A percentile compares a stretch with the other conserved stretches of the same genome.
Evolutionary conservation across 2,329 filamentous ascomycete species (phyloP).

Genomic region (Aspergillus amoenus): DNA sequence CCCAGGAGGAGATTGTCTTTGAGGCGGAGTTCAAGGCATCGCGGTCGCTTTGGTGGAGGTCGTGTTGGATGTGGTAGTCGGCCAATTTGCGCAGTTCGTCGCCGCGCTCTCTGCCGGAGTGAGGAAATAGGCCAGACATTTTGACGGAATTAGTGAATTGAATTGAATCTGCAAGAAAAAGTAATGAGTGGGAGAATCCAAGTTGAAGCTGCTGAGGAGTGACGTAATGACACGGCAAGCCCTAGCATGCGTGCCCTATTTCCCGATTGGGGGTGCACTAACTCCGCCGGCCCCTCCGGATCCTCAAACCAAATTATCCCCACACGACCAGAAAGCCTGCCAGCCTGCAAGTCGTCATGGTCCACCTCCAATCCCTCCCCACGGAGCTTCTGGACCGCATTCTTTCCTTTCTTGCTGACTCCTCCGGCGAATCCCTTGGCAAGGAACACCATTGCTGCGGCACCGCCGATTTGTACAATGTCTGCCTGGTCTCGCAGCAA

Average conservation of each 20-base stretch:
- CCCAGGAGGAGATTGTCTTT: constrained; percentile 53
- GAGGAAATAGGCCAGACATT: constrained; percentile 35
- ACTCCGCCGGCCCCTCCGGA: background rate
- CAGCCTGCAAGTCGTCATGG: constrained; percentile 12
- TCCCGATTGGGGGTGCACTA: background rate
- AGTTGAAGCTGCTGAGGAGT: background rate
- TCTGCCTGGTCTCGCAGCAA: constrained; percentile 22
- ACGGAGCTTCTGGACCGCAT: constrained; percentile 21
- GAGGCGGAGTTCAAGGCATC: constrained; percentile 58
- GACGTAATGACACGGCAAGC: background rate
- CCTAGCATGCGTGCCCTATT: constrained; percentile 3
- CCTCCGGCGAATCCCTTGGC: background rate
- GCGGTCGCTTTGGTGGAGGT: constrained; percentile 60
- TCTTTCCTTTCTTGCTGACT: constrained; percentile 10
- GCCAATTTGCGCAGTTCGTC: constrained; percentile 57
- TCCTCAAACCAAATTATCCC: background rate
- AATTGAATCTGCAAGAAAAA: too few species aligned
- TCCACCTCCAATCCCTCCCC: constrained; percentile 19
- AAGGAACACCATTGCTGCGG: background rate
- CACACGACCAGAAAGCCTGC: too few species aligned
- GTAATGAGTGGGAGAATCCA: background rate
- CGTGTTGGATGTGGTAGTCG: constrained; percentile 59
- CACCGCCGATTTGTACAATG: constrained; percentile 8
- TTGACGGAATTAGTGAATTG: background rate
- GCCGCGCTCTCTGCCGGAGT: constrained; percentile 47